phyloP scores from a whole-genome alignment of 2,329 filamentous ascomycete species.

The Exophiala dermatitidis region DNA sequence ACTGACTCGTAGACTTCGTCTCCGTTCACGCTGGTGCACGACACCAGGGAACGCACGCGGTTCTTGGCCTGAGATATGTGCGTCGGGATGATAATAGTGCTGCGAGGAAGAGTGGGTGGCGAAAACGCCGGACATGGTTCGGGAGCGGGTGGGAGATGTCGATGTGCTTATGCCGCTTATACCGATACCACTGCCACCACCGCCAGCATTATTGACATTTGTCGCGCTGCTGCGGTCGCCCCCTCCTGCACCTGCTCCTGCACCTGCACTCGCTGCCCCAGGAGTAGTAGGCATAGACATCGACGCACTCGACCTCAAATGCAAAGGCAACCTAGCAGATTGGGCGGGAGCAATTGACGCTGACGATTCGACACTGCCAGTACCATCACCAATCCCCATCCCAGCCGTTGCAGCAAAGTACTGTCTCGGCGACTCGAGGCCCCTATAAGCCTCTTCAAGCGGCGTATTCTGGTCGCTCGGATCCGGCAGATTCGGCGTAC shows the following conservation, averaged over 20 bases:
- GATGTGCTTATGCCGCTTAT: no score
- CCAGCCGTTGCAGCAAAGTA: constrained; percentile 15
- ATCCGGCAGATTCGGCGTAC: constrained; percentile 25
- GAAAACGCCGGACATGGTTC: constrained; percentile 17
- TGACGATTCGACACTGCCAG: neutral
- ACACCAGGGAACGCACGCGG: constrained; percentile 40
- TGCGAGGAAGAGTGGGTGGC: neutral
- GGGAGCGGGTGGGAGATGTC: constrained; percentile 19
- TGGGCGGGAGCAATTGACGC: constrained; percentile 24
- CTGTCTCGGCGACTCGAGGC: constrained; percentile 25
- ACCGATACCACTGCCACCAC: no score
- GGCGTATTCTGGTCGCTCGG: constrained; percentile 15
- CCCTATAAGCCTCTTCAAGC: constrained; percentile 20
- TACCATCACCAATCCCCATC: no score
- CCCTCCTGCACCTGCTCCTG: no score
- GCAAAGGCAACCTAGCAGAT: constrained; percentile 14
- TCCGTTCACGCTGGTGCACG: constrained; percentile 35
- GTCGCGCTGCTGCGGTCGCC: constrained; percentile 1
- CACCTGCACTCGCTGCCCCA: no score
- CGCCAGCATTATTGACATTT: neutral
- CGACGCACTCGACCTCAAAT: constrained; percentile 11
- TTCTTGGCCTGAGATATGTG: constrained; percentile 28
- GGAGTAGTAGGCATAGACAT: neutral
- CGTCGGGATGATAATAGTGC: constrained; percentile 7
- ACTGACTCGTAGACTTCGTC: constrained; percentile 24